Conservation (phyloP, 192 early-diverging fungal genomes). For the Umbelopsis ramanniana region DNA sequence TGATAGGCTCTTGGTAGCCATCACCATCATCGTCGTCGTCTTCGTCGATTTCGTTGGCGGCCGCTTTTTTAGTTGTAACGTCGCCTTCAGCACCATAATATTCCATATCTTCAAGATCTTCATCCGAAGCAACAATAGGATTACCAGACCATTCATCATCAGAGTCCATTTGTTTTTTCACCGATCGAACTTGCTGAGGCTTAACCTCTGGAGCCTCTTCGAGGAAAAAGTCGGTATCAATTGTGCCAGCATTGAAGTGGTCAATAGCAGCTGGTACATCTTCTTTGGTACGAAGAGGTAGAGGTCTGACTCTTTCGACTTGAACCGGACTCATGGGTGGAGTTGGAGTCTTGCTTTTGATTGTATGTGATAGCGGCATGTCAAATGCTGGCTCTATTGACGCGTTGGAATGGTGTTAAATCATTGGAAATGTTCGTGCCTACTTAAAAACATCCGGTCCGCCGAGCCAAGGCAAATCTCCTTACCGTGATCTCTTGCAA, state of each 20-base stretch:
- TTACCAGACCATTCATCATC: conserved; percentile 41
- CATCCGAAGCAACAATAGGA: conserved; percentile 58
- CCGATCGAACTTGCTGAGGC: neutral
- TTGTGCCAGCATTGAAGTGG: conserved; percentile 50
- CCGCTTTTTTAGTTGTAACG: neutral
- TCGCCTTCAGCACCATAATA: conserved; percentile 26
- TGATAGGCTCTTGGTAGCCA: neutral
- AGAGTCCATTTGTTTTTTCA: conserved; percentile 16
- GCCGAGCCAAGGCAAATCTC: neutral
- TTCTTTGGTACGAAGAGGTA: conserved; percentile 14
- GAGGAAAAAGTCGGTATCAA: conserved; percentile 56
- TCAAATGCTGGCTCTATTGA: neutral
- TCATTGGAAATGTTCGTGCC: neutral
- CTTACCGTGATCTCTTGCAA: conserved; percentile 26
- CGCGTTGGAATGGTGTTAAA: neutral
- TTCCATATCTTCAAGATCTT: conserved; percentile 48
- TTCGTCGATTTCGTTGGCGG: neutral
- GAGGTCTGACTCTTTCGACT: conserved; percentile 26
- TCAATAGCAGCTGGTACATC: conserved; percentile 35
- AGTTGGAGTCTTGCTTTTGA: conserved; percentile 20
- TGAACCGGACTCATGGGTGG: conserved; percentile 24
- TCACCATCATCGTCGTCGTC: conserved; percentile 1
- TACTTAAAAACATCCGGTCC: neutral
- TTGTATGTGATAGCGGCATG: neutral
- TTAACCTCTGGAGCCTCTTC: conserved; percentile 19